Conservation (phyloP, 2,329 filamentous ascomycete species). For the Alternaria alternata region DNA sequence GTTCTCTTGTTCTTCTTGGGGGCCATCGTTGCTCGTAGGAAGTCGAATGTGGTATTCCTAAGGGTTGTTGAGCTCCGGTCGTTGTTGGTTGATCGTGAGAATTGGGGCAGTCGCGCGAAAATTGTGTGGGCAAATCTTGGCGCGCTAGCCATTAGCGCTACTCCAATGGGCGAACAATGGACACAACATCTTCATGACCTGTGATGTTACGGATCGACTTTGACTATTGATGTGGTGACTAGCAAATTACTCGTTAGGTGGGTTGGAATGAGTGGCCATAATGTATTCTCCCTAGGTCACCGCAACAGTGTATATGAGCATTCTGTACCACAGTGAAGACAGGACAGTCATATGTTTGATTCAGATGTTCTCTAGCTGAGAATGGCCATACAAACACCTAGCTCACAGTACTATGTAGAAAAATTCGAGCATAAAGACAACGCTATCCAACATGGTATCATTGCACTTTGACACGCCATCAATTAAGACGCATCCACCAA, state of each 20-base stretch:
- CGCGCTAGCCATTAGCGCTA: constrained; percentile 13
- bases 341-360: background rate
- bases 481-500: constrained; percentile 10
- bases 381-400: background rate
- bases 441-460: constrained; percentile 25
- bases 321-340: background rate
- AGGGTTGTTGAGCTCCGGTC: constrained; percentile 49
- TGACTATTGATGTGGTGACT: background rate
- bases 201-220: too few species aligned
- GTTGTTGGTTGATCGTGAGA: constrained; percentile 15
- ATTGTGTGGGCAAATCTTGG: constrained; percentile 29
- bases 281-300: accelerated
- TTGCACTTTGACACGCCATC: constrained; percentile 14
- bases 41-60: constrained; percentile 37
- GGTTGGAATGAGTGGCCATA: background rate
- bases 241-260: background rate
- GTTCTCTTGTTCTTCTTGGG: constrained; percentile 85
- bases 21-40: constrained; percentile 65
- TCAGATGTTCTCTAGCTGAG: background rate
- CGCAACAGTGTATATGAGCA: background rate
- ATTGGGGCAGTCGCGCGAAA: constrained; percentile 11
- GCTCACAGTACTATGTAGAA: background rate
- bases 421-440: background rate
- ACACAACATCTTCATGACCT: background rate
- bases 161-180: background rate